These are phyloP conservation scores for Metschnikowia corniflorae DNA, from an alignment of 805 yeast species.

Conservation along the genomic window DNA sequence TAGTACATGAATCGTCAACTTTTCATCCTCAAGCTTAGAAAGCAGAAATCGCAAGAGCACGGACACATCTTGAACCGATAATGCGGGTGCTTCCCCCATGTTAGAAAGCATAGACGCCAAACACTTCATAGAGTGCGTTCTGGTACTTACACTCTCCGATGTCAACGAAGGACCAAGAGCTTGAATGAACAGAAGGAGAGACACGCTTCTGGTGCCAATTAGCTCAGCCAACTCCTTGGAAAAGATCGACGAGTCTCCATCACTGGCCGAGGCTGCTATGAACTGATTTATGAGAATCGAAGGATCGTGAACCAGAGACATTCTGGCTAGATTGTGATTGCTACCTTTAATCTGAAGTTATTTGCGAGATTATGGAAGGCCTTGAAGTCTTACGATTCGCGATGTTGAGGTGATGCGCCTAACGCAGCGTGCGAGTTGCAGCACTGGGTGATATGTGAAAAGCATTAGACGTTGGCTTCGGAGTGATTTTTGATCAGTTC, in stretches of 20 bases:
- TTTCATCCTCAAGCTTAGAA: conserved; percentile 65
- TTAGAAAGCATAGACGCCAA: conserved; percentile 33
- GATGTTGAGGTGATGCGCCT: too few species aligned
- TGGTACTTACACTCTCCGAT: conserved; percentile 49
- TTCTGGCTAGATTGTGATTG: too few species aligned
- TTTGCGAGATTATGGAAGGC: too few species aligned
- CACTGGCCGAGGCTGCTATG: conserved; percentile 29
- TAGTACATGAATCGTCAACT: conserved; percentile 49
- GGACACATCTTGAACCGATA: conserved; percentile 44
- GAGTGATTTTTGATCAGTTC: too few species aligned
- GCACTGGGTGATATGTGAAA: too few species aligned
- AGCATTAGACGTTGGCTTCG: too few species aligned
- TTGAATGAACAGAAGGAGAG: conserved; percentile 53
- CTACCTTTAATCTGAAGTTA: too few species aligned
- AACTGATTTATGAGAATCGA: conserved; percentile 36
- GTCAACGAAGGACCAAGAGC: conserved; percentile 60
- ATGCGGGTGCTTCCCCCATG: conserved; percentile 21
- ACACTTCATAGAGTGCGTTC: conserved; percentile 47
- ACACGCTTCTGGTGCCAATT: conserved; percentile 21
- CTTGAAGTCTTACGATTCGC: too few species aligned
- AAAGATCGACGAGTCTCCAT: conserved; percentile 21
- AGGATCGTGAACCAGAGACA: conserved; percentile 18
- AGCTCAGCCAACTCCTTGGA: conserved; percentile 23
- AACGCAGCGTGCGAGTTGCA: too few species aligned
- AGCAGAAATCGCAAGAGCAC: conserved; percentile 56